These are phyloP conservation scores for Furcasterigmium sp. DNA, from an alignment of 2,329 filamentous ascomycete species.

Conservation along the genomic window DNA sequence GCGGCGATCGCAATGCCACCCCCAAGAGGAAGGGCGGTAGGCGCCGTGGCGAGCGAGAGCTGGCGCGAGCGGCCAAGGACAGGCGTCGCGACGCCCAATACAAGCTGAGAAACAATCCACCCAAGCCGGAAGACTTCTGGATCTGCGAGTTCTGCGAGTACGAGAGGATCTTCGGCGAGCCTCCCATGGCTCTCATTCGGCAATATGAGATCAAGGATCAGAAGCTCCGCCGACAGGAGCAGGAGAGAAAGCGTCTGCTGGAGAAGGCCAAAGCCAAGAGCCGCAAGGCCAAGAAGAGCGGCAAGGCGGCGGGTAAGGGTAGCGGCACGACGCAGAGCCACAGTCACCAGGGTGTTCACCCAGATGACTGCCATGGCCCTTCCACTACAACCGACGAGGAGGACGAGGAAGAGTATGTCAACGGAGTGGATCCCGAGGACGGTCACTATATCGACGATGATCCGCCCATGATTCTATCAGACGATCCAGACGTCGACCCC, in stretches of 20 bases:
- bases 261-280: slow-evolving; percentile 95
- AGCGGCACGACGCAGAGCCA: slow-evolving; percentile 15
- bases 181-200: slow-evolving; percentile 77
- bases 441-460: slow-evolving; percentile 10
- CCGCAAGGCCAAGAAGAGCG: slow-evolving; percentile 79
- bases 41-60: slow-evolving; percentile 66
- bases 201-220: slow-evolving; percentile 94
- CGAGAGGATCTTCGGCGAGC: slow-evolving; percentile 87
- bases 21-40: slow-evolving; percentile 48
- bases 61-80: slow-evolving; percentile 68
- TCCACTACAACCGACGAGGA: slow-evolving; percentile 33
- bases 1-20: neutral
- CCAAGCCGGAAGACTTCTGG: slow-evolving; percentile 70
- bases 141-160: slow-evolving; percentile 99
- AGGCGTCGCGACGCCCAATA: slow-evolving; percentile 74
- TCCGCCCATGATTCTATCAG: slow-evolving; percentile 11
- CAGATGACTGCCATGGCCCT: slow-evolving; percentile 57
- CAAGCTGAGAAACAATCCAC: slow-evolving; percentile 70
- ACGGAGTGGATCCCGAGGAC: slow-evolving; percentile 20
- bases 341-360: slow-evolving; percentile 62
- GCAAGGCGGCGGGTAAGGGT: slow-evolving; percentile 57
- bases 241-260: slow-evolving; percentile 77
- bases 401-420: slow-evolving; percentile 21
- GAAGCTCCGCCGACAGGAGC: slow-evolving; percentile 73
- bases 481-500: slow-evolving; percentile 8